phyloP scores from a whole-genome alignment of 345 rosid species.

The Camelina neglecta region DNA sequence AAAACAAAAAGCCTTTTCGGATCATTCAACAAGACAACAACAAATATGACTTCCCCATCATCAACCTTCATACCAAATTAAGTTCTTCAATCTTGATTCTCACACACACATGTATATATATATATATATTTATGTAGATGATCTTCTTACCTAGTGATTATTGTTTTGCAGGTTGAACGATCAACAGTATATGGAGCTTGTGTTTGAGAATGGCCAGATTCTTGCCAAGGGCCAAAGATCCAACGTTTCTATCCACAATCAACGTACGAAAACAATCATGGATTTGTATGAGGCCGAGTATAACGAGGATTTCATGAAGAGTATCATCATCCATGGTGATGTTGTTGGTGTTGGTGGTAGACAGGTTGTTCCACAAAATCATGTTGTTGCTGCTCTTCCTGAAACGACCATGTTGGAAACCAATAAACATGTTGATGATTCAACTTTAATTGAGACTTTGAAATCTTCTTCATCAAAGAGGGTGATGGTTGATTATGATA shows the following conservation, averaged over 20 bases:
- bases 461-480: conserved; percentile 28
- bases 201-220: conserved; percentile 46
- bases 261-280: conserved; percentile 38
- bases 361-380: conserved; percentile 31
- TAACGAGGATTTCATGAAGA: conserved; percentile 42
- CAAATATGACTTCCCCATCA: conserved; percentile 36
- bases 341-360: background rate
- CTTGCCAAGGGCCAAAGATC: conserved; percentile 38
- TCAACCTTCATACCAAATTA: conserved; percentile 37
- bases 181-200: conserved; percentile 42
- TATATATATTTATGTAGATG: background rate
- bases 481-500: conserved; percentile 7
- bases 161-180: conserved; percentile 38
- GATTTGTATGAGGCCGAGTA: conserved; percentile 42
- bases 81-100: conserved; percentile 33
- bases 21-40: conserved; percentile 30
- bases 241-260: conserved; percentile 27
- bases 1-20: background rate
- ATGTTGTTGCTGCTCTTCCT: conserved; percentile 2
- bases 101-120: background rate
- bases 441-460: conserved; percentile 10
- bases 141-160: conserved; percentile 39
- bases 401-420: conserved; percentile 13
- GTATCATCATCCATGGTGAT: conserved; percentile 6
- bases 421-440: conserved; percentile 14